Evolutionary conservation across 805 yeast genomes (phyloP).

Genomic region (Danielia reshetovae): DNA sequence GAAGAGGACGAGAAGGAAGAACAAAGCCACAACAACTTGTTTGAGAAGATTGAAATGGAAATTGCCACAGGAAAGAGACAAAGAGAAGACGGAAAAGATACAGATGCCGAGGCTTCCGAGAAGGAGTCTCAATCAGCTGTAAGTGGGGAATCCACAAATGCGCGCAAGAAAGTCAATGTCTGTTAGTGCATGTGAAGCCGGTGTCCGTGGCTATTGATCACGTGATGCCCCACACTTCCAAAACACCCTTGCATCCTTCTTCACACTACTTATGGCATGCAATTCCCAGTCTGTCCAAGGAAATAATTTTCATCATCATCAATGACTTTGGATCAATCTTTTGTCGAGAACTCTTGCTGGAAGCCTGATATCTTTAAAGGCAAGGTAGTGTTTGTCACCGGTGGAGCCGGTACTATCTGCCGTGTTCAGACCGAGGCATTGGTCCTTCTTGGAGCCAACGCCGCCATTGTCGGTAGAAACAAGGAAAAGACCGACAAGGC

Average conservation of each 20-base stretch:
- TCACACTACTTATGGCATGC: neutral
- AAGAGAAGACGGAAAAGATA: conserved; percentile 13
- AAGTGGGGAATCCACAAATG: neutral
- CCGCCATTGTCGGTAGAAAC: conserved; percentile 27
- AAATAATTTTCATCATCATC: too few species aligned
- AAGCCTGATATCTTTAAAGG: conserved; percentile 25
- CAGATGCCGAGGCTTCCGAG: neutral
- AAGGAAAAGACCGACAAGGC: conserved; percentile 21
- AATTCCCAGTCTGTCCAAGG: too few species aligned
- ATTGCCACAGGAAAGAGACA: conserved; percentile 13
- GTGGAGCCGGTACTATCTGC: conserved; percentile 29
- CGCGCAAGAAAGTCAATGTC: neutral
- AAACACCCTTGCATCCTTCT: neutral
- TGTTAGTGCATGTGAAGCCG: too few species aligned
- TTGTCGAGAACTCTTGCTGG: conserved; percentile 19
- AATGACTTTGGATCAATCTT: conserved; percentile 20
- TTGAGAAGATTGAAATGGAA: conserved; percentile 18
- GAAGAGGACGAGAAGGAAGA: conserved; percentile 14
- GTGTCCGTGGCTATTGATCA: too few species aligned
- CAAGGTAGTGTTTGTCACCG: conserved; percentile 29
- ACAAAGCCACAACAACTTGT: conserved; percentile 12
- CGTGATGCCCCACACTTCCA: neutral
- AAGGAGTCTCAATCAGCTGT: neutral
- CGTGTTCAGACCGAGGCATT: conserved; percentile 27
- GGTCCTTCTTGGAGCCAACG: conserved; percentile 26